phyloP scores from a whole-genome alignment of 495 filamentous ascomycete genomes.

The Lasiosphaeris hirsuta region DNA sequence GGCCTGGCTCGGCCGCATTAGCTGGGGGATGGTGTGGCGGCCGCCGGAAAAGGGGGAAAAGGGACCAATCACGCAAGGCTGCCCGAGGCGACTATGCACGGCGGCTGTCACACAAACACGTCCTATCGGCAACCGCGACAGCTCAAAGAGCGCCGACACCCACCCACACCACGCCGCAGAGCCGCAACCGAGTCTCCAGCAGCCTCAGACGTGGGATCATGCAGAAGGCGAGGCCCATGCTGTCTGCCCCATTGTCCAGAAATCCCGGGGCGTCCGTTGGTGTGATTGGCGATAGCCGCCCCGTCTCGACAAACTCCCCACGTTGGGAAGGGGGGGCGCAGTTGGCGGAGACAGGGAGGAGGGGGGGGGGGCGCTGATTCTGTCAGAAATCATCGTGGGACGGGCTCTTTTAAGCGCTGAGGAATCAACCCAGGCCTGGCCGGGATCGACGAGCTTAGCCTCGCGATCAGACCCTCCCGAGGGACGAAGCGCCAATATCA shows the following conservation, averaged over 20 bases:
- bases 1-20: neutral
- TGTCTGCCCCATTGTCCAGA: neutral
- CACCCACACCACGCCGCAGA: neutral
- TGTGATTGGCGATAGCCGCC: too few species aligned
- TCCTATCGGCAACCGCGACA: neutral
- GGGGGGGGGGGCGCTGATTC: neutral
- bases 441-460: constrained; percentile 18
- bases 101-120: constrained; percentile 4
- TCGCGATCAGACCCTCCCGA: constrained; percentile 11
- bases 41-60: neutral
- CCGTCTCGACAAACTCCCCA: neutral
- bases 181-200: neutral
- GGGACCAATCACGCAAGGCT: constrained; percentile 3
- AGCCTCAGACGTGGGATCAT: neutral
- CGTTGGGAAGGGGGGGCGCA: neutral
- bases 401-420: constrained; percentile 18
- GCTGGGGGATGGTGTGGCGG: neutral
- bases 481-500: constrained; percentile 12
- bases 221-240: neutral
- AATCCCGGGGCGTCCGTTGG: too few species aligned
- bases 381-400: constrained; percentile 3
- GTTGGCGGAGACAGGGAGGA: too few species aligned
- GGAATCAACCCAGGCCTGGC: constrained; percentile 2
- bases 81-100: neutral
- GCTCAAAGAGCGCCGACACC: neutral